These are phyloP conservation scores for Blastomyces gilchristii DNA, from an alignment of 2,329 filamentous ascomycete genomes.

Conservation along the genomic window DNA sequence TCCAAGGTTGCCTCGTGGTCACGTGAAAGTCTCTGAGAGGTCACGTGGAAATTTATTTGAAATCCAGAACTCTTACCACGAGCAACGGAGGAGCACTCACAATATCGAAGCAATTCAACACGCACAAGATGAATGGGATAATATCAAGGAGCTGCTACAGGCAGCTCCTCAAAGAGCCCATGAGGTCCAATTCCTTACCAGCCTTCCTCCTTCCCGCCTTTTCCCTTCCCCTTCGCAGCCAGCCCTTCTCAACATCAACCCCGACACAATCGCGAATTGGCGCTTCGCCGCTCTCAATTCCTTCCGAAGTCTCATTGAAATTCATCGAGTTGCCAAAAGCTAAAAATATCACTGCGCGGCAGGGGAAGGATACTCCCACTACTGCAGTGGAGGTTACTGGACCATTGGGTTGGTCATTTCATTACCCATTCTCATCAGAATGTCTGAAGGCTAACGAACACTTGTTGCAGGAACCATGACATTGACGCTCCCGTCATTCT, in stretches of 20 bases:
- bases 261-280: constrained; percentile 71
- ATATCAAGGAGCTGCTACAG: constrained; percentile 52
- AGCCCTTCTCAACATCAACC: constrained; percentile 62
- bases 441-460: constrained; percentile 11
- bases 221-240: constrained; percentile 34
- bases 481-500: constrained; percentile 67
- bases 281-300: constrained; percentile 65
- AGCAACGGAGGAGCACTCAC: not conserved
- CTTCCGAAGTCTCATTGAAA: constrained; percentile 68
- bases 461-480: constrained; percentile 55
- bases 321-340: constrained; percentile 55
- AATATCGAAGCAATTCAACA: constrained; percentile 8
- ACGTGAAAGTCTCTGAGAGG: not conserved
- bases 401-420: constrained; percentile 54
- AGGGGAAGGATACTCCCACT: constrained; percentile 44
- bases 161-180: constrained; percentile 43
- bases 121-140: constrained; percentile 52
- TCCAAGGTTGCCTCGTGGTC: not conserved
- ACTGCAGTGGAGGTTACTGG: constrained; percentile 63
- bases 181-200: constrained; percentile 48
- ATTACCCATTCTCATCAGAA: constrained; percentile 8
- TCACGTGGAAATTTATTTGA: constrained; percentile 3
- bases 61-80: constrained; percentile 2
- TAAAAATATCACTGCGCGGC: constrained; percentile 38
- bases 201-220: constrained; percentile 65